These are phyloP conservation scores for Phytophthora meadii DNA, from an alignment of 352 stramenopile species.

Conservation along the genomic window DNA sequence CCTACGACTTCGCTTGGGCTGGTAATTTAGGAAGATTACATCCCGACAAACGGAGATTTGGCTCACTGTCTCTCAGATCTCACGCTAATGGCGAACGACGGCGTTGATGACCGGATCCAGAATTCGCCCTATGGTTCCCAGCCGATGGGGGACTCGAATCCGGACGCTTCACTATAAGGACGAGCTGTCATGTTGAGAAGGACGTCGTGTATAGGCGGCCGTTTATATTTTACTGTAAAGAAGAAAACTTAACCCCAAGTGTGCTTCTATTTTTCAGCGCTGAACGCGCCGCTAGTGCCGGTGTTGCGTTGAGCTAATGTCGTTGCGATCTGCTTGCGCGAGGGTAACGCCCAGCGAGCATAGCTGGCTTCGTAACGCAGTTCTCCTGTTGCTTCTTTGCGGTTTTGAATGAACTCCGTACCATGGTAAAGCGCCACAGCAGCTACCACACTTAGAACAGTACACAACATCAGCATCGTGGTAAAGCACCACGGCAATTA, in stretches of 20 bases:
- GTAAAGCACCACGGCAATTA: too few relatives aligned
- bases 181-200: neutral
- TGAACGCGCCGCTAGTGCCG: conserved; percentile 10
- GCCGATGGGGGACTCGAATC: conserved; percentile 39
- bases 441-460: conserved; percentile 38
- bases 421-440: conserved; percentile 54
- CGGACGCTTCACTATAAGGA: conserved; percentile 42
- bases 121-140: conserved; percentile 38
- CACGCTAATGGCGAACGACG: conserved; percentile 50
- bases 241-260: conserved; percentile 16
- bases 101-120: conserved; percentile 37
- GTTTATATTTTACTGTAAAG: too few relatives aligned
- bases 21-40: conserved; percentile 82
- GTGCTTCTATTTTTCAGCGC: conserved; percentile 22
- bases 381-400: conserved; percentile 44
- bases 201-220: conserved; percentile 10
- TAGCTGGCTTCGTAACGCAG: conserved; percentile 66
- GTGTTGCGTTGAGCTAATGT: conserved; percentile 38
- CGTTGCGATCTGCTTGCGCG: conserved; percentile 65
- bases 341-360: conserved; percentile 68
- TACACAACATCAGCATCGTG: conserved; percentile 51
- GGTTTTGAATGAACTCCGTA: conserved; percentile 54
- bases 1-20: conserved; percentile 26
- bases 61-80: conserved; percentile 60
- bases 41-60: conserved; percentile 62